Evolutionary conservation across 306 rosid genomes (phyloP).

Genomic region (Glycine soja): DNA sequence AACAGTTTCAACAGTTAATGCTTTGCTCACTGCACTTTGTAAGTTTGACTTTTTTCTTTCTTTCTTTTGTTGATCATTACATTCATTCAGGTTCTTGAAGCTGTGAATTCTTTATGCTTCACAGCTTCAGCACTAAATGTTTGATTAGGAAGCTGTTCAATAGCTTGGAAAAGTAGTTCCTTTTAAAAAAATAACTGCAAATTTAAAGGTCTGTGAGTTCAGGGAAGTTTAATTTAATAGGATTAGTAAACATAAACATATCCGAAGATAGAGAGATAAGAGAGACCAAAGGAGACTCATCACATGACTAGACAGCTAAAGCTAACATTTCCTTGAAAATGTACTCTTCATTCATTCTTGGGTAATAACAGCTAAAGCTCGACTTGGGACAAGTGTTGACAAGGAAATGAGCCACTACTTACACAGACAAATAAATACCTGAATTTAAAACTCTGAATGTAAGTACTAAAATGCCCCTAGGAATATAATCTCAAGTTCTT

Average conservation of each 20-base stretch:
- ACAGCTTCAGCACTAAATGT: slow-evolving; percentile 22
- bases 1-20: slow-evolving; percentile 88
- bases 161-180: slow-evolving; percentile 26
- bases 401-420: slow-evolving; percentile 24
- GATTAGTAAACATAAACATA: slow-evolving; percentile 11
- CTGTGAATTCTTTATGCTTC: background rate
- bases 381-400: slow-evolving; percentile 1
- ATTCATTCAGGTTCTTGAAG: slow-evolving; percentile 30
- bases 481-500: background rate
- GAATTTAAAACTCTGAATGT: background rate
- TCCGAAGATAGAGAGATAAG: slow-evolving; percentile 22
- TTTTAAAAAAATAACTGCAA: slow-evolving; percentile 13
- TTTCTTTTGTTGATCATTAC: slow-evolving; percentile 15
- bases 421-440: slow-evolving; percentile 2
- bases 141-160: slow-evolving; percentile 31
- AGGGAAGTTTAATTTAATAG: slow-evolving; percentile 33
- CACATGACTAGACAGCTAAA: background rate
- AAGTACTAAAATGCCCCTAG: slow-evolving; percentile 8
- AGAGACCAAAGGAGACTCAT: slow-evolving; percentile 16
- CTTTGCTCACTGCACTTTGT: slow-evolving; percentile 95
- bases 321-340: slow-evolving; percentile 24
- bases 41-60: slow-evolving; percentile 51
- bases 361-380: background rate
- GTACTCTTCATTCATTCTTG: slow-evolving; percentile 28
- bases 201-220: slow-evolving; percentile 21